Evolutionary conservation across 2,329 filamentous ascomycete genomes (phyloP).

Genomic region (Arthroderma sp.): DNA sequence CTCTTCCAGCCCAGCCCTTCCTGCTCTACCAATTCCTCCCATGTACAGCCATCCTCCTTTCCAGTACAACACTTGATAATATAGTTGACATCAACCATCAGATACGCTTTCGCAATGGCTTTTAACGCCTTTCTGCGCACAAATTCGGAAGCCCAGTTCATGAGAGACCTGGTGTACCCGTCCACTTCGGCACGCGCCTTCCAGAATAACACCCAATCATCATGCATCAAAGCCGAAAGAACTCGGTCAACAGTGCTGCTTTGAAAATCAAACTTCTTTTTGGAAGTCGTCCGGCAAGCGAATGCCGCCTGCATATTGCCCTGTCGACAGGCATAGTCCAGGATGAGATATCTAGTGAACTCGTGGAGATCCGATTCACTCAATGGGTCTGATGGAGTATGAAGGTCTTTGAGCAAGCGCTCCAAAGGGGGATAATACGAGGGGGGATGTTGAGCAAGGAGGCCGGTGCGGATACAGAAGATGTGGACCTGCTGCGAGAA

Average conservation of each 20-base stretch:
- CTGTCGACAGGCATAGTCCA: slow-evolving; percentile 80
- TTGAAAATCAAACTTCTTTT: slow-evolving; percentile 41
- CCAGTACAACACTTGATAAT: slow-evolving; percentile 43
- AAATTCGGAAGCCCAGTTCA: slow-evolving; percentile 68
- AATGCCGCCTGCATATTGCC: slow-evolving; percentile 62
- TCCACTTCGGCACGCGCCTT: slow-evolving; percentile 58
- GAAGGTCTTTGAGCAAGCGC: slow-evolving; percentile 61
- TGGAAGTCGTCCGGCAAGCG: slow-evolving; percentile 42
- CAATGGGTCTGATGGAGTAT: slow-evolving; percentile 50
- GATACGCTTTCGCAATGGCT: slow-evolving; percentile 70
- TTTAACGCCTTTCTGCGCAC: slow-evolving; percentile 68
- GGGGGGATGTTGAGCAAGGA: slow-evolving; percentile 69
- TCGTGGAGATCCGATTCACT: slow-evolving; percentile 62
- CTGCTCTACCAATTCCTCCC: slow-evolving; percentile 54
- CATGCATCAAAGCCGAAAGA: slow-evolving; percentile 58
- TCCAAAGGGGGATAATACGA: slow-evolving; percentile 81
- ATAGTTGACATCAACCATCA: slow-evolving; percentile 61
- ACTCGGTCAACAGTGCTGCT: slow-evolving; percentile 58
- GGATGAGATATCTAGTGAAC: slow-evolving; percentile 64
- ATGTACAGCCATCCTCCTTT: slow-evolving; percentile 37
- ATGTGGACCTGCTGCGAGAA: slow-evolving; percentile 86
- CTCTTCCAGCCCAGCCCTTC: slow-evolving; percentile 77
- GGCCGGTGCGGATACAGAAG: slow-evolving; percentile 74
- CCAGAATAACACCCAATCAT: slow-evolving; percentile 74
- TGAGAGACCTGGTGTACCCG: slow-evolving; percentile 62